phyloP scores from a whole-genome alignment of 2,329 filamentous ascomycete genomes.

The Stachybotrys chartarum region DNA sequence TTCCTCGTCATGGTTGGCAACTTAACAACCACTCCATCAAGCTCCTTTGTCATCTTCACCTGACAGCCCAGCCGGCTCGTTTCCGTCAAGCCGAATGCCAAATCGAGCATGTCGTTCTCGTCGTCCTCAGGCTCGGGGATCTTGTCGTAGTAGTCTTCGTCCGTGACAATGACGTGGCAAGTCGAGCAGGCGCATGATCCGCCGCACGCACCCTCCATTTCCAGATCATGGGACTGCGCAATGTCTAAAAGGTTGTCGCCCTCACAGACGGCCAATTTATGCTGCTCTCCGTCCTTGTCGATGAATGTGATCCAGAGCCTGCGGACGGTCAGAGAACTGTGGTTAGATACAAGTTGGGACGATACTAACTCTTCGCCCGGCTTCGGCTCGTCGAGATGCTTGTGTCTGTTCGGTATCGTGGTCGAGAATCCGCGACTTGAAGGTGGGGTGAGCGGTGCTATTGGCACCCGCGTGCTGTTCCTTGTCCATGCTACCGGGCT shows the following conservation, averaged over 20 bases:
- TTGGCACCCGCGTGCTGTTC: conserved; percentile 6
- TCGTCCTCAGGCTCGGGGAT: conserved; percentile 74
- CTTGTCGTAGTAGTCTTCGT: conserved; percentile 66
- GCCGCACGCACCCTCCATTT: conserved; percentile 98
- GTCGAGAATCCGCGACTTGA: conserved; percentile 54
- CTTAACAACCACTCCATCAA: conserved; percentile 79
- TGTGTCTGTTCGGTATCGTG: conserved; percentile 56
- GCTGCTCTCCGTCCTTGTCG: conserved; percentile 75
- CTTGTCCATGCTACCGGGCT: not conserved
- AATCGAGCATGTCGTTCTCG: conserved; percentile 85
- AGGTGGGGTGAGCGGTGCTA: conserved; percentile 9
- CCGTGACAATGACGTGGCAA: conserved; percentile 79
- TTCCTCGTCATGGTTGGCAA: conserved; percentile 94
- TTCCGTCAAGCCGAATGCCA: conserved; percentile 85
- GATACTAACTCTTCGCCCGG: conserved; percentile 78
- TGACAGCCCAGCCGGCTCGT: conserved; percentile 81
- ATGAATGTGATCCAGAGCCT: conserved; percentile 88
- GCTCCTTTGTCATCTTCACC: conserved; percentile 81
- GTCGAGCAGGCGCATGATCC: conserved; percentile 91
- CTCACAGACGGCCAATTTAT: conserved; percentile 71
- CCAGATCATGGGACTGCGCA: conserved; percentile 86
- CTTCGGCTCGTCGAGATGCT: conserved; percentile 76
- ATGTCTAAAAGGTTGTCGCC: conserved; percentile 95
- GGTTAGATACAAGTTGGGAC: not conserved
- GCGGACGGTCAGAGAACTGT: conserved; percentile 6